phyloP scores from a whole-genome alignment of 306 rosid species.

The Prunus mume region DNA sequence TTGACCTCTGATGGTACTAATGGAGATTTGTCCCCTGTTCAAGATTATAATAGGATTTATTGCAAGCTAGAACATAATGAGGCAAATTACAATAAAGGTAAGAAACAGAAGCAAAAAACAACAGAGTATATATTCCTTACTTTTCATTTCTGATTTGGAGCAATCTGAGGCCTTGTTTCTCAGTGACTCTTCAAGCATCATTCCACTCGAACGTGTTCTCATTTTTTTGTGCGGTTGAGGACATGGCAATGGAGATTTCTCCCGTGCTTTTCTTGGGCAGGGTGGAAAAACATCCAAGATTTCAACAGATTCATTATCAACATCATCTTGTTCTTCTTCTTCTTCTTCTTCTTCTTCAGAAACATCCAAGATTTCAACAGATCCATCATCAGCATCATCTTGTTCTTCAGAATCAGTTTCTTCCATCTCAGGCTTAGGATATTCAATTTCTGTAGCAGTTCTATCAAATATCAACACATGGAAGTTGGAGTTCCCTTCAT shows the following conservation, averaged over 20 bases:
- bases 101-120: no score
- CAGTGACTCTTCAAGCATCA: no score
- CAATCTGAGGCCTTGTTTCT: no score
- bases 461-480: conserved; percentile 15
- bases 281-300: background rate
- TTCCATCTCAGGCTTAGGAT: conserved; percentile 1
- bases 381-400: background rate
- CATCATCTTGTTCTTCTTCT: no score
- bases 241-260: background rate
- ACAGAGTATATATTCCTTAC: no score
- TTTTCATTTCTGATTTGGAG: no score
- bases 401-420: background rate
- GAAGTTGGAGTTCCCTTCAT: conserved; percentile 13
- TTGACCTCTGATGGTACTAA: no score
- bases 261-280: background rate
- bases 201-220: background rate
- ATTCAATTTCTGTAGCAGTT: conserved; percentile 10
- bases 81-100: no score
- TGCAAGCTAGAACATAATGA: no score
- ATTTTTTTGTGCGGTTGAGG: background rate
- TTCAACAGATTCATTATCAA: background rate
- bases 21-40: no score
- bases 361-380: background rate
- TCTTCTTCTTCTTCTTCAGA: no score
- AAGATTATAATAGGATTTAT: no score